Conservation (phyloP, 805 yeast genomes). For the Maudiozyma bulderi region DNA sequence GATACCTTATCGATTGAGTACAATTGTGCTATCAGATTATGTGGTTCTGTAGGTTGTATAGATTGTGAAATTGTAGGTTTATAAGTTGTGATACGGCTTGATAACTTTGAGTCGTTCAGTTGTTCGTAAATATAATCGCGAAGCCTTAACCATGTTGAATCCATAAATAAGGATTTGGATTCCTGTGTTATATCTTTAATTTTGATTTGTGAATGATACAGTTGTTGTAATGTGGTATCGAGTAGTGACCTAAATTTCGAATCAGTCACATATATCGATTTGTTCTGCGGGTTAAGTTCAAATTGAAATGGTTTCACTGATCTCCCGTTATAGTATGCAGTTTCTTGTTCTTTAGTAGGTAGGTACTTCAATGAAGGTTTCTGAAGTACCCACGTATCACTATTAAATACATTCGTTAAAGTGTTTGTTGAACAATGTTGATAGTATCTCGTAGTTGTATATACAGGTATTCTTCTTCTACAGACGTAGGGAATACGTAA, state of each 20-base stretch:
- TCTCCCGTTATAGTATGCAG: neutral
- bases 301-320: neutral
- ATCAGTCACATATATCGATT: constrained; percentile 6
- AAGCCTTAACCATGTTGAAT: constrained; percentile 6
- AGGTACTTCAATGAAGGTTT: constrained; percentile 1
- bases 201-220: constrained; percentile 11
- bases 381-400: constrained; percentile 5
- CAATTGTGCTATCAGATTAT: constrained; percentile 10
- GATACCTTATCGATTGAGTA: neutral
- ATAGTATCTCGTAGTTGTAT: neutral
- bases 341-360: constrained; percentile 5
- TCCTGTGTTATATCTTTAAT: constrained; percentile 4
- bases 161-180: neutral
- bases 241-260: constrained; percentile 7
- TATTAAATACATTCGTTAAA: constrained; percentile 1
- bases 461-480: neutral
- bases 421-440: neutral
- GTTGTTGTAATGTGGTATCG: constrained; percentile 8
- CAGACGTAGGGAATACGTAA: too few species aligned
- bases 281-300: neutral
- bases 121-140: constrained; percentile 9
- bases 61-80: constrained; percentile 7
- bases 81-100: constrained; percentile 1
- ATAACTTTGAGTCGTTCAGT: constrained; percentile 7
- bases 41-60: constrained; percentile 13